A percentile compares a stretch with the other conserved stretches of the same genome.
Evolutionary conservation across 2,329 filamentous ascomycete species (phyloP).

Genomic region (Microdochium paspali): DNA sequence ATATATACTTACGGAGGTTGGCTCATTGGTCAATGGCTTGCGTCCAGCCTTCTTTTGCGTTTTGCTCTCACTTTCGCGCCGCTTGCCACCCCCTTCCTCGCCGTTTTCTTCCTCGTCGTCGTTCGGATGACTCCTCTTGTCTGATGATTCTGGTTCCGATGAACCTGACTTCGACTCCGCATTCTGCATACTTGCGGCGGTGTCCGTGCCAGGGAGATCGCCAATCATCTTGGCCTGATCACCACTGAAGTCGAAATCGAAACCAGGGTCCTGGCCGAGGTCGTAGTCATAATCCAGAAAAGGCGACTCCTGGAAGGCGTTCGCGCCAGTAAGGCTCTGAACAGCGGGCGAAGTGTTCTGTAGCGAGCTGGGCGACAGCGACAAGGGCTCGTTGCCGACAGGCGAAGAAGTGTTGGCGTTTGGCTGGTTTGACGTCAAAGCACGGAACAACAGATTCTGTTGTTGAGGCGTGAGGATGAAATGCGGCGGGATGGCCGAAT

Average conservation of each 20-base stretch:
- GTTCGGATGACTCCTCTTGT: slow-evolving; percentile 66
- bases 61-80: slow-evolving; percentile 77
- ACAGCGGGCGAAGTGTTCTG: slow-evolving; percentile 35
- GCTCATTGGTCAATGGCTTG: slow-evolving; percentile 91
- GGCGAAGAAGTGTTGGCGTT: slow-evolving; percentile 22
- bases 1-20: slow-evolving; percentile 72
- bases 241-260: slow-evolving; percentile 59
- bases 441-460: slow-evolving; percentile 66
- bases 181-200: slow-evolving; percentile 16
- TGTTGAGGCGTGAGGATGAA: slow-evolving; percentile 69
- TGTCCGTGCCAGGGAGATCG: slow-evolving; percentile 50
- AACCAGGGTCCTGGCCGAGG: slow-evolving; percentile 63
- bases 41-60: slow-evolving; percentile 89
- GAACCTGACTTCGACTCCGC: slow-evolving; percentile 44
- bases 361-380: slow-evolving; percentile 38
- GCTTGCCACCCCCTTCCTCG: slow-evolving; percentile 45
- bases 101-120: slow-evolving; percentile 57
- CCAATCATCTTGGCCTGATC: slow-evolving; percentile 64
- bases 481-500: slow-evolving; percentile 34
- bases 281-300: slow-evolving; percentile 76
- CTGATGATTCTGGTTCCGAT: slow-evolving; percentile 48
- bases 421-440: slow-evolving; percentile 61
- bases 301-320: slow-evolving; percentile 62
- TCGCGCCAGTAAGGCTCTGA: slow-evolving; percentile 31
- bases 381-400: slow-evolving; percentile 19